These are phyloP conservation scores for Monosporozyma yasuniensis DNA, from an alignment of 805 yeast species.

Conservation along the genomic window DNA sequence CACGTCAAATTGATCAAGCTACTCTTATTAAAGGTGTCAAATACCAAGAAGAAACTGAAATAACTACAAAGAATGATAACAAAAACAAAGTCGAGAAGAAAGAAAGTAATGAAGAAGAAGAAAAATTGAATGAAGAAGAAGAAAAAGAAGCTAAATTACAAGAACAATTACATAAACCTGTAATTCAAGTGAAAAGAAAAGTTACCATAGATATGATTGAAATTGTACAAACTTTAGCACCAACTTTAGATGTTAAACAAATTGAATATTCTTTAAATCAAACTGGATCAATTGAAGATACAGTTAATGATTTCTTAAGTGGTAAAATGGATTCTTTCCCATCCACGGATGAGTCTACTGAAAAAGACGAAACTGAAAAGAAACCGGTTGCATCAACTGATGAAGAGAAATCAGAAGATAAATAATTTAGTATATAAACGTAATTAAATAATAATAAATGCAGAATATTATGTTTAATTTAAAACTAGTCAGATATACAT, in stretches of 20 bases:
- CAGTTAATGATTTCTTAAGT: constrained; percentile 60
- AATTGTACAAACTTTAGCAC: constrained; percentile 76
- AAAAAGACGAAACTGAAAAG: background rate
- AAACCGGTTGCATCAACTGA: background rate
- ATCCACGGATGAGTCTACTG: background rate
- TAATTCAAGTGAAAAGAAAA: constrained; percentile 26
- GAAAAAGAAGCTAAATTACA: background rate
- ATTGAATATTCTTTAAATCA: constrained; percentile 64
- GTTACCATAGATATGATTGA: constrained; percentile 72
- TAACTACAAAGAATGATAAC: background rate
- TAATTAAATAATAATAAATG: background rate
- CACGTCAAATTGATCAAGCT: background rate
- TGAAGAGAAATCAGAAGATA: background rate
- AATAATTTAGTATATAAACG: background rate
- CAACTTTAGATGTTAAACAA: constrained; percentile 57
- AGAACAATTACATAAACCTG: constrained; percentile 1
- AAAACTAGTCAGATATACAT: background rate
- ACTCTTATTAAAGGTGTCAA: background rate
- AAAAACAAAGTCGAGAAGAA: background rate
- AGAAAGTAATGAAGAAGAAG: constrained; percentile 4
- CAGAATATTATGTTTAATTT: background rate
- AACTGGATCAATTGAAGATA: constrained; percentile 72
- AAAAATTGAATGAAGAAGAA: background rate
- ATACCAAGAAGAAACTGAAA: background rate
- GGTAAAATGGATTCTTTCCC: constrained; percentile 54